Evolutionary conservation across 179 eudicot species (phyloP), one percentile per base, ranked within the genome.

Genomic region (Beta lomatogona): DNA sequence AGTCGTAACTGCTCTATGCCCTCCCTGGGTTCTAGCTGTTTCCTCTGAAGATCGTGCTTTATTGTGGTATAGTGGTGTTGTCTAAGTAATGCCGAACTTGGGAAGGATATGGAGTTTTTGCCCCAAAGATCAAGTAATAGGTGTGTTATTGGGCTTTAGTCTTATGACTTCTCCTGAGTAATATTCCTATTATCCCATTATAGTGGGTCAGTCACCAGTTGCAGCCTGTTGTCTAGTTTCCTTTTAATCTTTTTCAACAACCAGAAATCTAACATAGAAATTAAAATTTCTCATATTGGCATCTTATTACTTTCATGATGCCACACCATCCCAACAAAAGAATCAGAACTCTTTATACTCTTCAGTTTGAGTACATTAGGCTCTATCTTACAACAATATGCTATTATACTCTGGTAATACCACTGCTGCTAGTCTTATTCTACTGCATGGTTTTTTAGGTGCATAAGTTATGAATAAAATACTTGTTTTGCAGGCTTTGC

Each of bases 401-500:
- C 41, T 9, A 50, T 21, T 28, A 28, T 15, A 54, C 14, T 57
- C 50, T 18, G 28, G 48, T 14, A 36, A 7, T 11, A 57, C 28
- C 77, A 8, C 31, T 54, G 77, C 15, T 59, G 79, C 19, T 60
- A 14, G 9, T 21, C 6, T 22, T 19, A 18, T 31, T 11, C 7
- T 59, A 15, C 61, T 79, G n/a, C 55, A 5, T 71, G 60, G 0
- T 25, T 45, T 25, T 14, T 36, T 9, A 52, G 67, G 46, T 76
- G 59, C 46, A 52, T 18, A 45, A 45, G 21, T 82, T 55, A 0
- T 18, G 36, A 44, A 73, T 19, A n/a, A 57, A 73, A 73, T 48
- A 60, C 78, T 25, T 64, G 68, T 25, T 25, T 81, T 86, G 78
- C 88, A 95, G 99, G 98, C 99, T 75, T 88, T 95, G 85, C 99